These are phyloP conservation scores for Atalantia buxifolia DNA, from an alignment of 345 rosid genomes.

Conservation along the genomic window DNA sequence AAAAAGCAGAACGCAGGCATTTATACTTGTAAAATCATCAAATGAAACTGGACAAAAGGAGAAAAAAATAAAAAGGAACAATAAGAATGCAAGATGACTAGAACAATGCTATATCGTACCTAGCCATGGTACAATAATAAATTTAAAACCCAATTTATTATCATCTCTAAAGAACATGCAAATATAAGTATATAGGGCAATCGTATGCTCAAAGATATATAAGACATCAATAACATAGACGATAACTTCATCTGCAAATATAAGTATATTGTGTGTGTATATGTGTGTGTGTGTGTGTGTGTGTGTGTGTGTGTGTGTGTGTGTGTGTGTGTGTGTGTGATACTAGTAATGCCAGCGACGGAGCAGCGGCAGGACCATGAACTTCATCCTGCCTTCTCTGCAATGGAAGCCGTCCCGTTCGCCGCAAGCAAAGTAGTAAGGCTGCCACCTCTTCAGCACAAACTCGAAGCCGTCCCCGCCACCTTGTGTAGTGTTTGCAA, in stretches of 20 bases:
- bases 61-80: background rate
- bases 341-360: slow-evolving; percentile 23
- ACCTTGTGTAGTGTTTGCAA: slow-evolving; percentile 55
- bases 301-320: no score
- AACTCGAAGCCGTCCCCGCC: slow-evolving; percentile 60
- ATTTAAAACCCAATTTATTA: no score
- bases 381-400: slow-evolving; percentile 64
- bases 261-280: no score
- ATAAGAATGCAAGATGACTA: background rate
- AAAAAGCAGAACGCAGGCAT: background rate
- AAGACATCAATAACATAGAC: no score
- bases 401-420: slow-evolving; percentile 61
- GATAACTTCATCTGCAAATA: no score
- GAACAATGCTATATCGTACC: background rate
- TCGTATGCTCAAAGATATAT: no score
- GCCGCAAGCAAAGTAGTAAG: slow-evolving; percentile 72
- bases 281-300: no score
- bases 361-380: slow-evolving; percentile 43
- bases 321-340: no score
- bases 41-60: background rate
- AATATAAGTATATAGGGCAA: no score
- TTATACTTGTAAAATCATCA: background rate
- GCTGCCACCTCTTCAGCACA: slow-evolving; percentile 35
- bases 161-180: no score
- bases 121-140: background rate